Conservation (phyloP, 345 rosid genomes). For the Eucalyptus microcorys region DNA sequence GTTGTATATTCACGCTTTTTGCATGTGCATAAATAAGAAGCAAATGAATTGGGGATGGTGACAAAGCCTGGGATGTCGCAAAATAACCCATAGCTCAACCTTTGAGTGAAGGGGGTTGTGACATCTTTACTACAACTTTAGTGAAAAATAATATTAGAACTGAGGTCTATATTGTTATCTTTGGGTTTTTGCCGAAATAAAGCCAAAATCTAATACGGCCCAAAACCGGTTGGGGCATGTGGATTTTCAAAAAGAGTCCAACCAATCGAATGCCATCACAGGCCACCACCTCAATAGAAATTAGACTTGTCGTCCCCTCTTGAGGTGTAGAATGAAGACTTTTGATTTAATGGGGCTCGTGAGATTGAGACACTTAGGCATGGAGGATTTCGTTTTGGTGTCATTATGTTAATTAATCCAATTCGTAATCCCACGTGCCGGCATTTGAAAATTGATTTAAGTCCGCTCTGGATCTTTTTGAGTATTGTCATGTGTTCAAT, state of each 20-base stretch:
- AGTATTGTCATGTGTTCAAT: background rate
- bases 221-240: background rate
- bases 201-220: background rate
- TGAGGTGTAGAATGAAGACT: background rate
- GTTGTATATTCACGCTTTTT: no score
- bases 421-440: background rate
- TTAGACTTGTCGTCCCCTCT: background rate
- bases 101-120: no score
- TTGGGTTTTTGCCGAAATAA: background rate
- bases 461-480: background rate
- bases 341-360: background rate
- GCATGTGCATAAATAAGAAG: no score
- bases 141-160: background rate
- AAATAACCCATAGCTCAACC: no score
- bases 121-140: no score
- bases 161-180: background rate
- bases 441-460: background rate
- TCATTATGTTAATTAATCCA: background rate
- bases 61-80: no score
- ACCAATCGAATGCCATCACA: background rate
- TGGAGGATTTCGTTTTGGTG: background rate
- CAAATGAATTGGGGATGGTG: no score
- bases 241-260: background rate
- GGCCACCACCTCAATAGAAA: background rate
- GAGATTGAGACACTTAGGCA: background rate